Conservation (phyloP, 768 basidiomycete genomes). For the Pleurotus pulmonarius region DNA sequence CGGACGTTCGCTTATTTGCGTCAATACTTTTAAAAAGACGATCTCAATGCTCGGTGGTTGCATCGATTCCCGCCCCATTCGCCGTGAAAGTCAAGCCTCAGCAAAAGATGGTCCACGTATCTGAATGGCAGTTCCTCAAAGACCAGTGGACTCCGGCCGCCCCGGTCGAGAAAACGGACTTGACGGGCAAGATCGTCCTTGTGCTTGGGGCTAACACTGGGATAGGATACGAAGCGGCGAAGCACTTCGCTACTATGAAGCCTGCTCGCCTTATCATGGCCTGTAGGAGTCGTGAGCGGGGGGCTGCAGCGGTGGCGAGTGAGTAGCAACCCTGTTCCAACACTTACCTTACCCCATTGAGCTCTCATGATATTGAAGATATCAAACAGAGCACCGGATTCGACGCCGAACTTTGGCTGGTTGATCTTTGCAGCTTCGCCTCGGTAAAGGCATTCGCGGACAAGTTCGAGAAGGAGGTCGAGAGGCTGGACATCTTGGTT, state of each 20-base stretch:
- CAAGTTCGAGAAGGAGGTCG: slow-evolving; percentile 26
- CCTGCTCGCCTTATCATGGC: slow-evolving; percentile 34
- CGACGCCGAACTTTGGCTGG: slow-evolving; percentile 31
- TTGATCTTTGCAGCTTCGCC: slow-evolving; percentile 38
- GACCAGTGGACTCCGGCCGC: neutral
- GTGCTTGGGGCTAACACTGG: slow-evolving; percentile 40
- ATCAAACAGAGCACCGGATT: slow-evolving; percentile 29
- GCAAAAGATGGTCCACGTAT: neutral
- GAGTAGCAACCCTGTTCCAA: slow-evolving; percentile 9
- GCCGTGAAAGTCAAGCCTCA: too few species aligned
- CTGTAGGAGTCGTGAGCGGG: slow-evolving; percentile 31
- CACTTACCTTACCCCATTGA: too few species aligned
- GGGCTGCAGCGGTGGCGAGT: slow-evolving; percentile 31
- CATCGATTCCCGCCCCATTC: too few species aligned
- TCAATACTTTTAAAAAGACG: too few species aligned
- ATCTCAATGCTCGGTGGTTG: too few species aligned
- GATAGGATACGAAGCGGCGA: slow-evolving; percentile 42
- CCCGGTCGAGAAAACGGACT: neutral
- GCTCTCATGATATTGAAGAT: slow-evolving; percentile 17
- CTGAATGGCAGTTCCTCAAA: neutral
- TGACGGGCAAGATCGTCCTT: neutral
- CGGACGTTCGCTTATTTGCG: too few species aligned
- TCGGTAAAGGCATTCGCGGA: slow-evolving; percentile 37
- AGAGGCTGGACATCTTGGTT: slow-evolving; percentile 39
- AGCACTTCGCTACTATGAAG: slow-evolving; percentile 42